phyloP scores from a whole-genome alignment of 768 basidiomycete genomes.

The Tulasnella sp. region DNA sequence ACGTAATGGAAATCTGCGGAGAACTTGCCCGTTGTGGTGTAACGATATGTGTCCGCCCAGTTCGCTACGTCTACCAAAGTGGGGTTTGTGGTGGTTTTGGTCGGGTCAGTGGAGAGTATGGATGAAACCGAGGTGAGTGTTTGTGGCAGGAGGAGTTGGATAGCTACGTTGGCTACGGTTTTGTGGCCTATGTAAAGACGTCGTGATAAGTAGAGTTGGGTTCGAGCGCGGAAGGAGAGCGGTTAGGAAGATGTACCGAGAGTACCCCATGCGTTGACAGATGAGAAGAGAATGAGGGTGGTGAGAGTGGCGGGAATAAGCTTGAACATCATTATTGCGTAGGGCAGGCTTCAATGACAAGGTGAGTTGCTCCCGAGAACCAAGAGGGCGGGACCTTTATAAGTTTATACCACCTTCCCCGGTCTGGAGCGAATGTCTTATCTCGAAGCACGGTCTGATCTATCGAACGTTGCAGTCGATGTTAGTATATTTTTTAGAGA shows the following conservation, averaged over 20 bases:
- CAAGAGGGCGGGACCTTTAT: no score
- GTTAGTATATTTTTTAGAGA: background rate
- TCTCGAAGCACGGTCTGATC: background rate
- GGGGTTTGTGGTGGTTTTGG: background rate
- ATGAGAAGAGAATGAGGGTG: background rate
- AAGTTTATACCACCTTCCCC: background rate
- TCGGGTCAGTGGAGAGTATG: background rate
- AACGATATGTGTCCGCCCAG: slow-evolving; percentile 19
- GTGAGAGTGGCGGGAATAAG: background rate
- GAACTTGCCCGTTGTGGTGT: background rate
- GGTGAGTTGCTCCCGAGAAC: background rate
- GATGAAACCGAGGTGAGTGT: background rate
- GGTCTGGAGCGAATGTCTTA: background rate
- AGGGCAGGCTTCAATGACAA: no score
- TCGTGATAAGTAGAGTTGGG: no score
- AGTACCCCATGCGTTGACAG: background rate
- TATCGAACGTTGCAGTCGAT: background rate
- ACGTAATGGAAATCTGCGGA: slow-evolving; percentile 13
- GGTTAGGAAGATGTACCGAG: background rate
- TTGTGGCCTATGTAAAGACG: slow-evolving; percentile 5
- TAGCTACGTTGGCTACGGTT: slow-evolving; percentile 15
- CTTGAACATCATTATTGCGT: background rate
- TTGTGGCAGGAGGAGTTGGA: background rate
- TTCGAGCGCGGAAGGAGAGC: background rate
- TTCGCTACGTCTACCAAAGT: slow-evolving; percentile 8